Base-by-base conservation (phyloP, 768 basidiomycete species). In the Amanita pallidorosea region DNA sequence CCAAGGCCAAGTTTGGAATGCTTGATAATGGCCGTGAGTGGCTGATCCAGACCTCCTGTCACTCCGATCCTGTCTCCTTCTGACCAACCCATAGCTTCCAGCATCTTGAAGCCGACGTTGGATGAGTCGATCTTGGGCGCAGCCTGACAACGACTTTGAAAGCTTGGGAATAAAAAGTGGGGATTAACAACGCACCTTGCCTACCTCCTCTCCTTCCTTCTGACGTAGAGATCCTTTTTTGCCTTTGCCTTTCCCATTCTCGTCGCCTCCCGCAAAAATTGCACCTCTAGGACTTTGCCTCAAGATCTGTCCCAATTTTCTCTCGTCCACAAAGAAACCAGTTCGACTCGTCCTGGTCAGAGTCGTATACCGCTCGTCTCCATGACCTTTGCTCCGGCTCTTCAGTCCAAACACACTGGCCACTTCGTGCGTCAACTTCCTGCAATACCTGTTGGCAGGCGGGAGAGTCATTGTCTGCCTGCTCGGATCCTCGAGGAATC, bases 51-150 rank as follows among this genome's bases (percentile, higher is more conserved):
- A 0, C 89, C 89, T 29, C 68, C 76, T 7, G 73, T 69, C 5
- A 66, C 60, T 0, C 92, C 92, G 57, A 95, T 92, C 11, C 75
- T 69, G 37, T 80, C 74, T 0, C 92, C 92, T 58, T 91, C 88
- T 3, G 77, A 63, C 92, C 92, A 95, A 37, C 94, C 94, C 94
- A 97, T 96, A 54, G 76, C 71, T 13, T 83, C 80, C 55, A 97
- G 63, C 80, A 98, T 78, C 67, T 68, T 79, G 70, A 95, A 96
- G 0, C 95, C 95, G 45, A 93, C 60, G 57, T 97, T 97, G 2
- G 78, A 69, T 55, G 77, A 71, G 12, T 77, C 83, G 49, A 97
- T 85, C 68, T 83, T 90, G 2, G 87, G 87, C 12, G 89, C 90
- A 44, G 83, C 82, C 75, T 86, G 60, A 13, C 7, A 55, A 2